Conservation (phyloP, 1,284 basidiomycete genomes). For the Ustilago vetiveriae region DNA sequence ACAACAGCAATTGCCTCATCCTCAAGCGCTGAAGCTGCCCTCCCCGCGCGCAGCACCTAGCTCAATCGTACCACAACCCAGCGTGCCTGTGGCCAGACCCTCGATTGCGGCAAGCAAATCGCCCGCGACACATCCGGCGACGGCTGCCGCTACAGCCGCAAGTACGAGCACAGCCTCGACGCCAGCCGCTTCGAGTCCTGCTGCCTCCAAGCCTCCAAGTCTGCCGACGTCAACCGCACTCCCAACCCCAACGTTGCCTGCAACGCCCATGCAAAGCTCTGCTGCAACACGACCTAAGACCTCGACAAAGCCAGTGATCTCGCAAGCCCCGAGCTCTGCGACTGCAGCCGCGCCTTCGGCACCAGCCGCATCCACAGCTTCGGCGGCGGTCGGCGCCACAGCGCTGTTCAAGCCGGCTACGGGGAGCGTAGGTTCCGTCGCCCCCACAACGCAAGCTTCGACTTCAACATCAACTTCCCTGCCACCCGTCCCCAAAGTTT, state of each 20-base stretch:
- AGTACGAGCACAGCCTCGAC: not conserved
- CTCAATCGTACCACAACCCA: conserved; percentile 15
- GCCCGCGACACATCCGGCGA: conserved; percentile 12
- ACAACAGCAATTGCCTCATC: conserved; percentile 23
- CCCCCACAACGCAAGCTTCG: too few relatives aligned
- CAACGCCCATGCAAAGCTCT: conserved; percentile 18
- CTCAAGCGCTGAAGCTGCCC: conserved; percentile 26
- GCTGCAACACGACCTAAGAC: conserved; percentile 7
- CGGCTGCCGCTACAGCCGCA: conserved; percentile 3
- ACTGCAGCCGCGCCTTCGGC: too few relatives aligned
- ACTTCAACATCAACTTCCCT: not conserved
- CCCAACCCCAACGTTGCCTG: conserved; percentile 32
- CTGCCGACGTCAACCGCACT: too few relatives aligned
- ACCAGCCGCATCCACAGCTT: not conserved
- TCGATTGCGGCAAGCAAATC: conserved; percentile 12
- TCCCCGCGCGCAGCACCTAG: conserved; percentile 21
- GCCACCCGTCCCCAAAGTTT: conserved; percentile 5
- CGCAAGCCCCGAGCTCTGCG: not conserved
- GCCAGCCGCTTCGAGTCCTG: conserved; percentile 1
- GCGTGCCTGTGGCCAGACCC: conserved; percentile 17
- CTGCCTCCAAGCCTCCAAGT: conserved; percentile 2
- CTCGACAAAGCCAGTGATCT: conserved; percentile 10
- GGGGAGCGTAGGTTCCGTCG: too few relatives aligned
- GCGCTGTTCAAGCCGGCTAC: too few relatives aligned
- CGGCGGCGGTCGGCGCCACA: too few relatives aligned